phyloP scores from a whole-genome alignment of 768 basidiomycete species.

The Fomitopsis pulvina region DNA sequence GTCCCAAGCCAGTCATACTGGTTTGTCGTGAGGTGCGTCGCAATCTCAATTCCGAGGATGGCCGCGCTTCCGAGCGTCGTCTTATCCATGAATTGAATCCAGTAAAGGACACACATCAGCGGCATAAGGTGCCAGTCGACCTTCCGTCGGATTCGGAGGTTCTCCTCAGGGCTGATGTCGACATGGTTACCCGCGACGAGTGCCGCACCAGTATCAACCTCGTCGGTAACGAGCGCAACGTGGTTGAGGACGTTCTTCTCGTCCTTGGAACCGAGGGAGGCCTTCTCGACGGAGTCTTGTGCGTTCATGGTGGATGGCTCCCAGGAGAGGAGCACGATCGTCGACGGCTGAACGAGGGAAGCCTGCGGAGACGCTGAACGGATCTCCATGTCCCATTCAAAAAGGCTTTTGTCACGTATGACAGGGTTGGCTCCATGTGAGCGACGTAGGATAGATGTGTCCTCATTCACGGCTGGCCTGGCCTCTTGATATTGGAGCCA shows the following conservation, averaged over 20 bases:
- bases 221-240: not conserved
- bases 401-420: too few relatives aligned
- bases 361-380: not conserved
- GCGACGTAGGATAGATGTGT: too few relatives aligned
- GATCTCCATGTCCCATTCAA: not conserved
- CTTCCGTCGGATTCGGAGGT: slow-evolving; percentile 59
- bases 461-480: too few relatives aligned
- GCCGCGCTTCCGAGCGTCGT: slow-evolving; percentile 61
- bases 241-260: slow-evolving; percentile 19
- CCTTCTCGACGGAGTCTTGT: slow-evolving; percentile 15
- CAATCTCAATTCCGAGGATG: slow-evolving; percentile 64
- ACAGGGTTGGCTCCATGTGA: too few relatives aligned
- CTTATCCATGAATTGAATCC: slow-evolving; percentile 80
- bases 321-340: not conserved
- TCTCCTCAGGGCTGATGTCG: slow-evolving; percentile 29
- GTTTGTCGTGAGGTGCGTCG: slow-evolving; percentile 56
- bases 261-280: slow-evolving; percentile 24
- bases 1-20: slow-evolving; percentile 68
- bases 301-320: slow-evolving; percentile 11
- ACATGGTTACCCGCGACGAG: not conserved
- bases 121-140: slow-evolving; percentile 65
- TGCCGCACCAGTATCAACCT: not conserved
- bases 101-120: slow-evolving; percentile 48
- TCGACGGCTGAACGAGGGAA: not conserved
- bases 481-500: too few relatives aligned